Percentiles rank a stretch among this genome's conserved stretches.
These are phyloP conservation scores for Auxenochlorella pyrenoidosa DNA, from an alignment of 139 green algal genomes.

Conservation along the genomic window DNA sequence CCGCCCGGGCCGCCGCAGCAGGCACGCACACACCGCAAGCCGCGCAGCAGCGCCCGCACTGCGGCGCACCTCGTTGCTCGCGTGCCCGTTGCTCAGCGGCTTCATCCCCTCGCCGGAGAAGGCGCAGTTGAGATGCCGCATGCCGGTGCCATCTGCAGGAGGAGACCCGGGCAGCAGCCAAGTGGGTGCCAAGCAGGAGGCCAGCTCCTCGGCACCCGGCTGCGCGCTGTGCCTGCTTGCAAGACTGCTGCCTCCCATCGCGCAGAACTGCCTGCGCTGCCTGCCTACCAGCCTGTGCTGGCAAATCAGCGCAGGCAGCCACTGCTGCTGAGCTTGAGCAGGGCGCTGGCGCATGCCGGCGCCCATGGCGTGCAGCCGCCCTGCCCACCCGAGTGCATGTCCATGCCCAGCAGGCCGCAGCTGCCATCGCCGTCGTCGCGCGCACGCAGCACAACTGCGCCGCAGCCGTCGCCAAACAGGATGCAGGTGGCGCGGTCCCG, in stretches of 20 bases:
- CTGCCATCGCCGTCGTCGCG: slow-evolving; percentile 39
- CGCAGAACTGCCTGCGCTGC: too few relatives aligned
- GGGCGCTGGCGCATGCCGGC: too few relatives aligned
- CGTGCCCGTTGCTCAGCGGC: slow-evolving; percentile 14
- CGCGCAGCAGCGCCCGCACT: background rate
- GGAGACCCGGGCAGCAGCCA: background rate
- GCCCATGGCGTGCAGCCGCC: too few relatives aligned
- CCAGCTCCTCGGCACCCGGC: too few relatives aligned
- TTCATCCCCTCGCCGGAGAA: slow-evolving; percentile 47
- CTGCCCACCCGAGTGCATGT: slow-evolving; percentile 69
- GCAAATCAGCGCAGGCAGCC: too few relatives aligned
- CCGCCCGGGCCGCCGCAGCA: too few relatives aligned
- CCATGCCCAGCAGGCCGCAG: slow-evolving; percentile 82
- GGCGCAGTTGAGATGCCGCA: slow-evolving; percentile 79
- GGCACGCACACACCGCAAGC: background rate
- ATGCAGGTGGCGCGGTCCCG: slow-evolving; percentile 94
- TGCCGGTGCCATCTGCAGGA: slow-evolving; percentile 83
- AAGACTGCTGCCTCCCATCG: too few relatives aligned
- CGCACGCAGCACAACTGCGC: slow-evolving; percentile 85
- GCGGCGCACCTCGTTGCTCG: background rate
- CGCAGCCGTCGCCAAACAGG: slow-evolving; percentile 96
- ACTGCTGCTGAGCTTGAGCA: too few relatives aligned
- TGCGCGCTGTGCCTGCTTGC: too few relatives aligned
- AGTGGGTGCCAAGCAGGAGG: background rate
- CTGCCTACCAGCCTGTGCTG: too few relatives aligned